Evolutionary conservation across 164 flowering plant genomes (phyloP).

Genomic region (Taxillus chinensis): DNA sequence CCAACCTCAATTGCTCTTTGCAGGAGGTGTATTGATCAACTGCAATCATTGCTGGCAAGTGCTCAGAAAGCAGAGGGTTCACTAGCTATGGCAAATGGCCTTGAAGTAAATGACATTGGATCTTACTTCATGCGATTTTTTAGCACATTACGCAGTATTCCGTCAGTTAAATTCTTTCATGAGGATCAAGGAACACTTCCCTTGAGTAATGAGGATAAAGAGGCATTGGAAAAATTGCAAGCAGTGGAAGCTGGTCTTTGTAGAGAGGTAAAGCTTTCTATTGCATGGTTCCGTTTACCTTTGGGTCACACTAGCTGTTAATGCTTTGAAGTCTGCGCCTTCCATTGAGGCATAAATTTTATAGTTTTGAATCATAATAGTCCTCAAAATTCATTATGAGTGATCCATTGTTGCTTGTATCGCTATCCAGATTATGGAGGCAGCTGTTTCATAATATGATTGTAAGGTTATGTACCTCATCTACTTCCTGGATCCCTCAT

Average conservation of each 20-base stretch:
- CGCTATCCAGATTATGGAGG: no score
- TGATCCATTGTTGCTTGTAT: no score
- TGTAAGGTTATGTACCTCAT: no score
- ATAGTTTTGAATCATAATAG: no score
- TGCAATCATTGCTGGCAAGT: conserved; percentile 61
- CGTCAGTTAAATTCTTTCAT: conserved; percentile 75
- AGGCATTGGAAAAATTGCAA: conserved; percentile 59
- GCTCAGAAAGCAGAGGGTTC: conserved; percentile 67
- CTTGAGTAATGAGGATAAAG: conserved; percentile 63
- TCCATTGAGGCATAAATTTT: no score
- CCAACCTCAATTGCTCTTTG: conserved; percentile 65
- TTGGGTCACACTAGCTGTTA: not conserved
- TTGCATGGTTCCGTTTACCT: not conserved
- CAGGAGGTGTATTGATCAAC: conserved; percentile 79
- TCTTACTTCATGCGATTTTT: conserved; percentile 75
- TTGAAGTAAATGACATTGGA: conserved; percentile 71
- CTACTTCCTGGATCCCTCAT: no score
- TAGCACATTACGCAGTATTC: conserved; percentile 66
- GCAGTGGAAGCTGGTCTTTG: conserved; percentile 57
- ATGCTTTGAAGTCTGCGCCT: not conserved
- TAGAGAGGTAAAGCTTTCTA: conserved; percentile 43
- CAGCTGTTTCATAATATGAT: no score
- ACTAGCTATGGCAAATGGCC: conserved; percentile 20
- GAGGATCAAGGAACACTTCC: conserved; percentile 14
- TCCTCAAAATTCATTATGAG: no score